Percentiles rank a stretch among this genome's conserved stretches.
Evolutionary conservation across 441 rosid genomes (phyloP).

Genomic region (Aquilaria agallochum): DNA sequence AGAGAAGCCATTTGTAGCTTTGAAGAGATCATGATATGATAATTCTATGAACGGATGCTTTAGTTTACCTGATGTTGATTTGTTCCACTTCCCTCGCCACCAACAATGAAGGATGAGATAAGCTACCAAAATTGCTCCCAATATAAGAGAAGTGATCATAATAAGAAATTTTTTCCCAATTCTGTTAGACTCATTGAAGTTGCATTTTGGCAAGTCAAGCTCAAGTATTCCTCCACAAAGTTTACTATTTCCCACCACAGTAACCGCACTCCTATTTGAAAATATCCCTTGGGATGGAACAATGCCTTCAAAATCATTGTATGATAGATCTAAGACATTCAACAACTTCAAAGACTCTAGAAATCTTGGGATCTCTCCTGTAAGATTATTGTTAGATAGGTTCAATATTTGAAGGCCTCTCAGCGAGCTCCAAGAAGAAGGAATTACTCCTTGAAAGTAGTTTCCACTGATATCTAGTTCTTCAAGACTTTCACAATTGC

Average conservation of each 20-base stretch:
- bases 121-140: not conserved
- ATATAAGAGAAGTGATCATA: not conserved
- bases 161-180: too few relatives aligned
- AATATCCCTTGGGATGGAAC: slow-evolving; percentile 23
- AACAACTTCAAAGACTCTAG: slow-evolving; percentile 12
- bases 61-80: not conserved
- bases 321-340: slow-evolving; percentile 16
- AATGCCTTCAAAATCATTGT: slow-evolving; percentile 23
- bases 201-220: slow-evolving; percentile 13
- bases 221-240: slow-evolving; percentile 29
- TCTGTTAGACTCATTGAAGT: not conserved
- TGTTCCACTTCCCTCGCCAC: not conserved
- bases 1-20: too few relatives aligned
- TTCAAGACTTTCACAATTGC: not conserved
- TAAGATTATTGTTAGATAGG: slow-evolving; percentile 13
- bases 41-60: too few relatives aligned
- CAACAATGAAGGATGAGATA: not conserved
- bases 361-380: slow-evolving; percentile 12
- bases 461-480: too few relatives aligned
- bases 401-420: too few relatives aligned
- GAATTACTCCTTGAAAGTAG: too few relatives aligned
- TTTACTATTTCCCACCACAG: slow-evolving; percentile 16
- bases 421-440: too few relatives aligned
- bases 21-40: not conserved
- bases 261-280: slow-evolving; percentile 1